Evolutionary conservation across 208 protist species (phyloP).

Genomic region (Trypanosomatidae sp.): DNA sequence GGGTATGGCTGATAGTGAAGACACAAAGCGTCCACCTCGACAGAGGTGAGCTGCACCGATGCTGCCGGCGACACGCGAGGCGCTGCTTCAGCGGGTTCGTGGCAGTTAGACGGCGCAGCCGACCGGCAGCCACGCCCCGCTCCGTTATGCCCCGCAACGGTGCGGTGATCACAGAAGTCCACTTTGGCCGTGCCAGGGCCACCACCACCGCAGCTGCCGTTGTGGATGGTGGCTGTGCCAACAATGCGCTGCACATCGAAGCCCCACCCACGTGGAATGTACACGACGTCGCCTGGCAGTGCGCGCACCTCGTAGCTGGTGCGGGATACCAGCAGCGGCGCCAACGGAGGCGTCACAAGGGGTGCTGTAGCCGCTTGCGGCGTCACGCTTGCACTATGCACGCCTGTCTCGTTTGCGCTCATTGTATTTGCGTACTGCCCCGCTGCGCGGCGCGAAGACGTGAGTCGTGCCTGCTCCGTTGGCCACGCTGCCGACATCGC

Average conservation of each 20-base stretch:
- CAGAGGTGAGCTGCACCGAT: slow-evolving; percentile 1
- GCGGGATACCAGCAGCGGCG: slow-evolving; percentile 2
- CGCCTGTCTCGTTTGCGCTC: slow-evolving; percentile 27
- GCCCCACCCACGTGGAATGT: slow-evolving; percentile 68
- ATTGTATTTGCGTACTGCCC: slow-evolving; percentile 36
- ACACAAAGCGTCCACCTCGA: slow-evolving; percentile 61
- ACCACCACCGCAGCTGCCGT: not conserved
- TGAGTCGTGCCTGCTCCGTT: slow-evolving; percentile 35
- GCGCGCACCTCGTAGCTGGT: slow-evolving; percentile 65
- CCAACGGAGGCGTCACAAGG: not conserved
- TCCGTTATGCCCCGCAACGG: not conserved
- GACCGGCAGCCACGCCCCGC: not conserved
- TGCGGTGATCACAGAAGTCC: slow-evolving; percentile 19
- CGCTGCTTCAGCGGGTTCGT: not conserved
- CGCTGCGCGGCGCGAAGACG: slow-evolving; percentile 24
- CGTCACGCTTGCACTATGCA: not conserved
- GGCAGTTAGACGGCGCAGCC: not conserved
- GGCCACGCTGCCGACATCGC: slow-evolving; percentile 25
- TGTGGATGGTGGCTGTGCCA: slow-evolving; percentile 39
- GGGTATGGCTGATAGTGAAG: slow-evolving; percentile 75
- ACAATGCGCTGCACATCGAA: slow-evolving; percentile 63
- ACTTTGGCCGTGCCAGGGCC: not conserved
- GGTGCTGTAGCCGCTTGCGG: not conserved
- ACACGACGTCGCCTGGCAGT: slow-evolving; percentile 81
- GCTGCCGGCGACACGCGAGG: not conserved